Percentiles rank a stretch among this genome's conserved stretches.
phyloP scores from a whole-genome alignment of 192 early-diverging fungal genomes.

The Glomus cerebriforme region DNA sequence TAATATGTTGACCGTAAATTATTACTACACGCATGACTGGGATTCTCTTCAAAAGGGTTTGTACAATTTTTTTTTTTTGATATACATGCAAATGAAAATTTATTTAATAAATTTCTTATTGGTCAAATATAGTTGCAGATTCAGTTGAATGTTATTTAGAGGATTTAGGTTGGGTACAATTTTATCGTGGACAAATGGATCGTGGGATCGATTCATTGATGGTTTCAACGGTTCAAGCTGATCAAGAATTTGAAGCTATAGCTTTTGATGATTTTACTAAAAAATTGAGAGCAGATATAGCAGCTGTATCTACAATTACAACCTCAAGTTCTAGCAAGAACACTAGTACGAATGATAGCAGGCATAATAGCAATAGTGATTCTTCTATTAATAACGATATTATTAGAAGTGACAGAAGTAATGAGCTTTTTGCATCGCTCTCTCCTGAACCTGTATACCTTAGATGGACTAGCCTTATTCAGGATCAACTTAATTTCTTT shows the following conservation, averaged over 20 bases:
- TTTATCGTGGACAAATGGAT: conserved; percentile 35
- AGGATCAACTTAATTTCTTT: conserved; percentile 33
- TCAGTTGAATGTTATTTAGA: conserved; percentile 30
- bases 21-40: conserved; percentile 32
- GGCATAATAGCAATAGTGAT: background rate
- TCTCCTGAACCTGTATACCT: conserved; percentile 20
- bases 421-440: conserved; percentile 25
- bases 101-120: background rate
- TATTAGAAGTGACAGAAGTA: background rate
- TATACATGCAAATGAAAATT: background rate
- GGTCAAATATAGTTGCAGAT: conserved; percentile 12
- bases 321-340: conserved; percentile 21
- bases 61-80: background rate
- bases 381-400: background rate
- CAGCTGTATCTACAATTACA: conserved; percentile 13
- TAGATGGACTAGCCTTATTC: conserved; percentile 31
- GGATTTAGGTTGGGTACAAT: conserved; percentile 32
- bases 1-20: conserved; percentile 31
- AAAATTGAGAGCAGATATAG: conserved; percentile 32
- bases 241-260: conserved; percentile 31
- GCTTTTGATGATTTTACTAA: conserved; percentile 28
- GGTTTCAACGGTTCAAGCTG: conserved; percentile 26
- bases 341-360: conserved; percentile 2
- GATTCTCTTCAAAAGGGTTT: conserved; percentile 15
- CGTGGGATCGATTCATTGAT: conserved; percentile 30